Percentiles rank a stretch among this genome's conserved stretches.
Evolutionary conservation across 768 basidiomycete species (phyloP).

Genomic region (Phanerochaete sordida): DNA sequence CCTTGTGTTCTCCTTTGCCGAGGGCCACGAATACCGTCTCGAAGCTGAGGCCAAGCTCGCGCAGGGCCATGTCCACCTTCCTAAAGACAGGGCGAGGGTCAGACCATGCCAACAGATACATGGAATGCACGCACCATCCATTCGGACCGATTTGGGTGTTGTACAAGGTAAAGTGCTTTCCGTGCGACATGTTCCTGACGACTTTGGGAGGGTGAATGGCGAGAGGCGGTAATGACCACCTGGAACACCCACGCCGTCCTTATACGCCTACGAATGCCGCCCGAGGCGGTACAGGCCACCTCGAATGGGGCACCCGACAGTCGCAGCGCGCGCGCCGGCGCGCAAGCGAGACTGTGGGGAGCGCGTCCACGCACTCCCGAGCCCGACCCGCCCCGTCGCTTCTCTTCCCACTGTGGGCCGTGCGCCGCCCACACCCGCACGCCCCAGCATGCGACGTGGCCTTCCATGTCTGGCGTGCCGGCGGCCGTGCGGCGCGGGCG

Average conservation of each 20-base stretch:
- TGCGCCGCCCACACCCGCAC: no score
- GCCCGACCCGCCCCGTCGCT: no score
- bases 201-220: neutral
- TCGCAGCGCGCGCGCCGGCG: no score
- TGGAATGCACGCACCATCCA: conserved; percentile 11
- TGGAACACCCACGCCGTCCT: neutral
- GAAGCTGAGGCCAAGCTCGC: conserved; percentile 16
- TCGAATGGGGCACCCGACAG: no score
- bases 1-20: conserved; percentile 15
- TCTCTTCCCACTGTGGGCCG: no score
- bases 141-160: conserved; percentile 13
- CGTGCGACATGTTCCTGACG: conserved; percentile 15
- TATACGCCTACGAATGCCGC: neutral
- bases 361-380: no score
- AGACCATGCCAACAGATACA: no score
- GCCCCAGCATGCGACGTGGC: no score
- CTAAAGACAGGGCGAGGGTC: neutral
- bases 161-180: conserved; percentile 23
- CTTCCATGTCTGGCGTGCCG: no score
- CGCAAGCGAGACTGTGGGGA: no score
- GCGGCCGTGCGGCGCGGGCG: no score
- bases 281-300: no score
- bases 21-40: conserved; percentile 14
- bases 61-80: conserved; percentile 15
- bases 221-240: neutral